These are phyloP conservation scores for Hordeum marinum DNA, from an alignment of 176 grass and related monocot genomes.

Conservation along the genomic window DNA sequence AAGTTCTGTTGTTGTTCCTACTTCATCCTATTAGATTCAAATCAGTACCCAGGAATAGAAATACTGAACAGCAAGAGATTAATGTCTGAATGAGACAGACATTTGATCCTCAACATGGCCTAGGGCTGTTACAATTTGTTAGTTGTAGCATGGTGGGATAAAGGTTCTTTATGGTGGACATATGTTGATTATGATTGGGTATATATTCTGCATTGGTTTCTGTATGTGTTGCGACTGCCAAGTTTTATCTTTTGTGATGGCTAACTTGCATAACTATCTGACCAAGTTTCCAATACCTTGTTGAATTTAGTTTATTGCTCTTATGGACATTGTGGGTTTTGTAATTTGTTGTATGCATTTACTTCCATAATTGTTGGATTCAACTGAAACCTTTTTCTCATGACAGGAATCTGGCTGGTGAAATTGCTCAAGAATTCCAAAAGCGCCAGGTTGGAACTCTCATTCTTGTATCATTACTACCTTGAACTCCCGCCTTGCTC, in stretches of 20 bases:
- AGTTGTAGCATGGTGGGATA: background rate
- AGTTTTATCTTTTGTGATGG: background rate
- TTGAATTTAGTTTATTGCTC: background rate
- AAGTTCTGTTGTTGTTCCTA: background rate
- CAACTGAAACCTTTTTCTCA: slow-evolving; percentile 12
- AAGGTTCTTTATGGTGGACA: background rate
- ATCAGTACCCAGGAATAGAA: background rate
- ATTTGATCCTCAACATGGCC: background rate
- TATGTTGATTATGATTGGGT: background rate
- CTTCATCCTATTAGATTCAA: background rate
- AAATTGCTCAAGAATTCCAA: slow-evolving; percentile 94
- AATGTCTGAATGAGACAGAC: background rate
- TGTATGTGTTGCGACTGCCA: background rate
- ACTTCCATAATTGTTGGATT: background rate
- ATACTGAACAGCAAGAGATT: background rate
- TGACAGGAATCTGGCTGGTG: slow-evolving; percentile 86
- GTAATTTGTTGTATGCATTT: background rate
- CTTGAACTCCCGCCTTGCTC: background rate
- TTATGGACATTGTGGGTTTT: background rate
- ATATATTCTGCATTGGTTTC: background rate
- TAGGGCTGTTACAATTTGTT: background rate
- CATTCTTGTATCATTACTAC: background rate
- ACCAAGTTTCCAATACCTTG: background rate
- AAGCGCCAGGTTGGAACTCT: slow-evolving; percentile 70
- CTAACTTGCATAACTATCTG: background rate